Base-by-base conservation (phyloP, 2,329 filamentous ascomycete species). In the Pseudonectria foliicola region DNA sequence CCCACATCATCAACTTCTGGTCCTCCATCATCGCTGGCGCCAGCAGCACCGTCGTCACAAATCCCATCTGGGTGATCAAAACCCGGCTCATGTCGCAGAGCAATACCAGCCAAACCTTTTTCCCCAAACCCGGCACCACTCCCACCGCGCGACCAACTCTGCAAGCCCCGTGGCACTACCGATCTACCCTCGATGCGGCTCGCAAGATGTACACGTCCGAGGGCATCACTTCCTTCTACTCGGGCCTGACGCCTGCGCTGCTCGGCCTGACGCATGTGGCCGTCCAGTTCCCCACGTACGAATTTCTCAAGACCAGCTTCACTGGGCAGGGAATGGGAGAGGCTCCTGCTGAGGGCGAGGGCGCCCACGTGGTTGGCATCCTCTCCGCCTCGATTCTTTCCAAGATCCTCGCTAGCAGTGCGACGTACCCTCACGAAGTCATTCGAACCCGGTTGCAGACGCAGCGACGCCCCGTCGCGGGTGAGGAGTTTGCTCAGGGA, bases 31-130 rank as follows among this genome's bases (percentile, higher is more conserved):
- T 88, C 37, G 92, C 90, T 15, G 92, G 92, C 34, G 88, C 80
- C 42, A 95, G 85, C 65, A 95, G 89, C 48, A 98, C 92, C 4
- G 73, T 96, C 44, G 84, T 82, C 43, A 98, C 92, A 15, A 98
- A 96, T 60, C 92, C 92, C 1, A 98, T 98, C 42, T 98, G 92
- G 92, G 92, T 98, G 25, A 95, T 98, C 67, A 98, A 98, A 65
- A 98, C 92, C 31, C 76, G 92, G 48, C 75, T 98, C 50, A 96
- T 96, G 92, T 95, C 92, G 25, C 92, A 96, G 66, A 83, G 80
- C 73, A 45, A 70, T 63, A 46, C 60, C 56, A 62, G 43, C 55
- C 59, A 66, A 44, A 66, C 63, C 40, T 46, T 51, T 43, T 66
- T 68, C 40, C 68, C 73, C 29, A 68, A 68, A 46, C 62, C 70